Base-by-base conservation (phyloP, 2,329 filamentous ascomycete genomes). In the Sporothrix variecibatus region DNA sequence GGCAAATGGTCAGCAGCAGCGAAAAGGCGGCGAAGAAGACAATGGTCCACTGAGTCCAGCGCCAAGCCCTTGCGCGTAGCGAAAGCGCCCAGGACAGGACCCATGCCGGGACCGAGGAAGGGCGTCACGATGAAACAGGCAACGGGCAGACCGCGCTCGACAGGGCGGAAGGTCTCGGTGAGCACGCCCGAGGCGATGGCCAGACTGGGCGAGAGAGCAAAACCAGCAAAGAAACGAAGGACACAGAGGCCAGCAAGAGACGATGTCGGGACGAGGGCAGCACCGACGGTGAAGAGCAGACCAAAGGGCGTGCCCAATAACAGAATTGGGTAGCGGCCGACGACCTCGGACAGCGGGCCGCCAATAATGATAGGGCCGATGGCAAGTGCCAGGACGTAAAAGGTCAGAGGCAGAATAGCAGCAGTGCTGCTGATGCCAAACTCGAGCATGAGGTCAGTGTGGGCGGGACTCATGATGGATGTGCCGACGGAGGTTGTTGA, bases 381-480 rank as follows among this genome's bases (percentile, higher is more conserved):
- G 2, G 83, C 88, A 0, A 92, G 83, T 0, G 89, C 90, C 11
- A 91, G 80, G 6, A 89, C 86, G 79, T 90, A 92, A 6, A 90
- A 79, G 0, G 90, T 86, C 0, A 92, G 80, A 0, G 87, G 87
- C 0, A 92, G 81, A n/a, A 92, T 82, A 0, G 90, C 87, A 8
- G 85, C 83, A 0, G 88, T 90, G 68, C 84, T 83, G 17, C 84
- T 85, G 15, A 91, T 84, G 62, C 83, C 76, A 79, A 92, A 92
- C 7, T 87, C 83, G 0, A 78, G 56, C 81, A 86, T 86, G 6
- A 92, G 78, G 3, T 86, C 81, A 1, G 76, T 65, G 28, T 83
- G 78, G 4, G 85, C 85, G 0, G 88, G 83, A 40, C 85, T 87
- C 78, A 88, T 85, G 75, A 89, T 84, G 12, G 89, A 89, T 0